Percentiles rank a stretch among this genome's conserved stretches.
Conservation (phyloP, 495 filamentous ascomycete genomes). For the Neurospora sp. region DNA sequence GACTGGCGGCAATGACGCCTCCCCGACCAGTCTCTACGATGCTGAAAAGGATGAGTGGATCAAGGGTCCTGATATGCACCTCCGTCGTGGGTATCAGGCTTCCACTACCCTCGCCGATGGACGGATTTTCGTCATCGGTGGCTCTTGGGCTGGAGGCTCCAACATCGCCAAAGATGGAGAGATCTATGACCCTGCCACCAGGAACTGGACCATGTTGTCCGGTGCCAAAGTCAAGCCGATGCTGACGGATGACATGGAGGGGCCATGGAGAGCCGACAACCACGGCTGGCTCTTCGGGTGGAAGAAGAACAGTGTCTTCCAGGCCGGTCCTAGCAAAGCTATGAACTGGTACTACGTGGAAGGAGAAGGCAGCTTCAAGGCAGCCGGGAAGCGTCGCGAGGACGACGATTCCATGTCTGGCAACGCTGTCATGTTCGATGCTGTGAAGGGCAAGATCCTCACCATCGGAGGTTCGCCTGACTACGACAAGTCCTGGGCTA, state of each 20-base stretch:
- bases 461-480: slow-evolving; percentile 41
- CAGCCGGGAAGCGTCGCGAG: slow-evolving; percentile 24
- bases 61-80: slow-evolving; percentile 28
- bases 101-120: slow-evolving; percentile 43
- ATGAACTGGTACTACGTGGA: slow-evolving; percentile 50
- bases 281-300: slow-evolving; percentile 55
- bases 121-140: slow-evolving; percentile 49
- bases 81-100: slow-evolving; percentile 48
- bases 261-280: slow-evolving; percentile 41
- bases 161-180: slow-evolving; percentile 12
- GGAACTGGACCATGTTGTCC: slow-evolving; percentile 5
- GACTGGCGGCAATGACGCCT: slow-evolving; percentile 38
- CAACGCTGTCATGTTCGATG: slow-evolving; percentile 34
- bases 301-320: slow-evolving; percentile 44
- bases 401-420: slow-evolving; percentile 37
- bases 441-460: slow-evolving; percentile 45
- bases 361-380: slow-evolving; percentile 25
- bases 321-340: slow-evolving; percentile 42
- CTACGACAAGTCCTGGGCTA: background rate
- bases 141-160: slow-evolving; percentile 41
- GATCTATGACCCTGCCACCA: background rate
- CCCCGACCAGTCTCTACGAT: slow-evolving; percentile 39
- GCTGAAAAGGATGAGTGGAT: slow-evolving; percentile 21
- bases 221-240: slow-evolving; percentile 34
- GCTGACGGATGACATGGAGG: slow-evolving; percentile 38